phyloP scores from a whole-genome alignment of 352 stramenopile species.

The Globisporangium alternatum region DNA sequence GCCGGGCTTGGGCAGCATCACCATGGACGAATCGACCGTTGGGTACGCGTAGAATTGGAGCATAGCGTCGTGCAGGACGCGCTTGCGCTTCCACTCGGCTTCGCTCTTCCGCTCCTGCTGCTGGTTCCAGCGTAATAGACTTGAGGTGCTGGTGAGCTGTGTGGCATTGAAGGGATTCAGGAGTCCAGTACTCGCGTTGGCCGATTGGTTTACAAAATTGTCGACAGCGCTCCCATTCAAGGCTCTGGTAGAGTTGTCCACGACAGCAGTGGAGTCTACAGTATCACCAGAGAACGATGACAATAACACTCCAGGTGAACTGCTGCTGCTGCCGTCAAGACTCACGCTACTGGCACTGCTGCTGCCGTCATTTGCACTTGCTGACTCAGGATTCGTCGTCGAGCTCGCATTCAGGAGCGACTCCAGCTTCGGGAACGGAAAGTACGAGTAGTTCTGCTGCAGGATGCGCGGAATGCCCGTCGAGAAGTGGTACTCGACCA shows the following conservation, averaged over 20 bases:
- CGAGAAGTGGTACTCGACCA: slow-evolving; percentile 53
- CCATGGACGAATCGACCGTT: slow-evolving; percentile 22
- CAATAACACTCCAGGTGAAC: not conserved
- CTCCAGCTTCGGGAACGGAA: slow-evolving; percentile 30
- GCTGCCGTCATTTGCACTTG: not conserved
- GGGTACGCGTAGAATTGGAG: slow-evolving; percentile 48
- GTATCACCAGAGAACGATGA: not conserved
- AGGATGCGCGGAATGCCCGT: slow-evolving; percentile 48
- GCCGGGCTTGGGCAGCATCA: slow-evolving; percentile 1
- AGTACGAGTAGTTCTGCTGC: slow-evolving; percentile 24
- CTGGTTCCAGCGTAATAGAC: not conserved
- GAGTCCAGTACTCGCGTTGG: not conserved
- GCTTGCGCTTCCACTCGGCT: slow-evolving; percentile 8
- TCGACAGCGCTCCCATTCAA: not conserved
- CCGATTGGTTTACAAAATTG: not conserved
- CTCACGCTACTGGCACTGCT: not conserved
- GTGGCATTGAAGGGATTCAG: not conserved
- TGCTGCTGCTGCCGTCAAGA: not conserved
- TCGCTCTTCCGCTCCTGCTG: not conserved
- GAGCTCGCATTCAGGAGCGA: slow-evolving; percentile 23
- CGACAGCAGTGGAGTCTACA: not conserved
- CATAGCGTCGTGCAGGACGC: slow-evolving; percentile 29
- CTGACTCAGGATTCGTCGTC: not conserved
- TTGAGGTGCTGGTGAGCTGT: not conserved
- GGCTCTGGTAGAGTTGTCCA: not conserved